These are phyloP conservation scores for Avena eriantha DNA, from an alignment of 176 grass and related monocot species.

Conservation along the genomic window DNA sequence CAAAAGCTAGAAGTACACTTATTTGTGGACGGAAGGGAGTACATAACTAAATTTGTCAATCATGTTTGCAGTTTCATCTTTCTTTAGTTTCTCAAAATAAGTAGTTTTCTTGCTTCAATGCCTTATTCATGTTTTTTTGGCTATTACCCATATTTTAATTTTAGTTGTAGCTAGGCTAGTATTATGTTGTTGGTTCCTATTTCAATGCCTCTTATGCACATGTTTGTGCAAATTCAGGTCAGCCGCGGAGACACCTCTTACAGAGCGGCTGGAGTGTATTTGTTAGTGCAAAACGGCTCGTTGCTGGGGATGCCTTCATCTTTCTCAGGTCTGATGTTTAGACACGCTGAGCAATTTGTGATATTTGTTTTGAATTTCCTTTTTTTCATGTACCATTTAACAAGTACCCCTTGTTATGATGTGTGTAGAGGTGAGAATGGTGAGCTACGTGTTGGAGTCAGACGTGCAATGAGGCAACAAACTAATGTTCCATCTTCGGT, in stretches of 20 bases:
- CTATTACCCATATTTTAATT: background rate
- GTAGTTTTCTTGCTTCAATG: background rate
- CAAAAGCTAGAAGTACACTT: too few species aligned
- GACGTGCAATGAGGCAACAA: conserved; percentile 94
- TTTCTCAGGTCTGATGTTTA: conserved; percentile 74
- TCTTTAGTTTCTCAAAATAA: background rate
- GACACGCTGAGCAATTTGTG: background rate
- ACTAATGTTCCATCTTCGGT: conserved; percentile 91
- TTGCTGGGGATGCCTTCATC: conserved; percentile 97
- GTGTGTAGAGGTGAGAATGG: conserved; percentile 76
- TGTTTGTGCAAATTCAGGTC: conserved; percentile 58
- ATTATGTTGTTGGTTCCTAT: background rate
- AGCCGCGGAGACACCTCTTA: conserved; percentile 90
- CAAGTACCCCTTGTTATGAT: background rate
- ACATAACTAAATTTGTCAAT: background rate
- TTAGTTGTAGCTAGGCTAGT: background rate
- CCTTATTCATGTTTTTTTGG: background rate
- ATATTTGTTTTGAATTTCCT: background rate
- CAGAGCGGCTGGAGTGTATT: conserved; percentile 99
- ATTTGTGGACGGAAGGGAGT: background rate
- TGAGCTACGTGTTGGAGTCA: conserved; percentile 91
- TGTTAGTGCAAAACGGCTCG: conserved; percentile 87
- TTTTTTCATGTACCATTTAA: background rate
- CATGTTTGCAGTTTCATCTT: background rate
- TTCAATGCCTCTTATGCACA: conserved; percentile 8